Percentiles rank a stretch among this genome's conserved stretches.
Conservation (phyloP, 2,329 filamentous ascomycete species). For the Aschersonia sp. region DNA sequence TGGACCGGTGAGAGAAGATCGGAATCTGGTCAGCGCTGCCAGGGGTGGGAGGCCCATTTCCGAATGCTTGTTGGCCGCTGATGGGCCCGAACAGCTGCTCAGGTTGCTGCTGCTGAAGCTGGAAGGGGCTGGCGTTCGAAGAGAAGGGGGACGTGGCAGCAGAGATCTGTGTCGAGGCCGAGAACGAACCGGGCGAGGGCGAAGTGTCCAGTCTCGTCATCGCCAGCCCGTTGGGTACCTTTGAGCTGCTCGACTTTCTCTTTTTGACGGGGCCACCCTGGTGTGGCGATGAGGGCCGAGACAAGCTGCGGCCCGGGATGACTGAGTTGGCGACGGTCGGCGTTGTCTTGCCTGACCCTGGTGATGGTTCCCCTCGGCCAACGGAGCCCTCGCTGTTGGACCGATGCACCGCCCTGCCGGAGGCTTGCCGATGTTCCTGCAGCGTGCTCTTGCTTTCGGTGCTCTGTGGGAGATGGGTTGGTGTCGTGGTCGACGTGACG, state of each 20-base stretch:
- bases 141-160: slow-evolving; percentile 38
- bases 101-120: slow-evolving; percentile 19
- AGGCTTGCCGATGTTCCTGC: slow-evolving; percentile 15
- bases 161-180: slow-evolving; percentile 21
- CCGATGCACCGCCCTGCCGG: slow-evolving; percentile 44
- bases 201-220: slow-evolving; percentile 70
- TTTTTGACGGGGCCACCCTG: slow-evolving; percentile 62
- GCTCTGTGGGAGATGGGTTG: slow-evolving; percentile 6
- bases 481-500: slow-evolving; percentile 9
- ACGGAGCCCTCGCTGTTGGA: slow-evolving; percentile 48
- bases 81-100: slow-evolving; percentile 26
- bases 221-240: slow-evolving; percentile 57
- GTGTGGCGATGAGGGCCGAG: slow-evolving; percentile 60
- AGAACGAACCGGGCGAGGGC: slow-evolving; percentile 22
- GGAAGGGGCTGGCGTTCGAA: slow-evolving; percentile 28
- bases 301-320: slow-evolving; percentile 29
- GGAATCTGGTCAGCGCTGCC: slow-evolving; percentile 46
- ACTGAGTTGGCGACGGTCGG: slow-evolving; percentile 10
- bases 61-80: slow-evolving; percentile 26
- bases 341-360: slow-evolving; percentile 19
- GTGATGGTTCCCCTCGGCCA: slow-evolving; percentile 30
- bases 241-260: slow-evolving; percentile 61
- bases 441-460: slow-evolving; percentile 18
- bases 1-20: slow-evolving; percentile 42
- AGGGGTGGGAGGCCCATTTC: slow-evolving; percentile 50